These are phyloP conservation scores for Debaryomycetaceae sp. DNA, from an alignment of 1,139 yeast genomes.

Conservation along the genomic window DNA sequence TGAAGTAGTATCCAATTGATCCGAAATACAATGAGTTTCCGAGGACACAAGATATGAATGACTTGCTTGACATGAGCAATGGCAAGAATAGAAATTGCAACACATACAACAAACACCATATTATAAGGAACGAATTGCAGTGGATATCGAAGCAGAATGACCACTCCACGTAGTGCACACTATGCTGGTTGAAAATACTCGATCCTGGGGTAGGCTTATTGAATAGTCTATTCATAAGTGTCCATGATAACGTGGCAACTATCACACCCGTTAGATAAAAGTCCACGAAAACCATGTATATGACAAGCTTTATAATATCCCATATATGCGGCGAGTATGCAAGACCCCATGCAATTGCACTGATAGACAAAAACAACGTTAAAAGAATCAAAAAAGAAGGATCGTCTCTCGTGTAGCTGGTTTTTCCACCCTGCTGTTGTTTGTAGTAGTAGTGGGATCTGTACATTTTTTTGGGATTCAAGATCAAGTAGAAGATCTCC, in stretches of 20 bases:
- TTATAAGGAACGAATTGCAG: slow-evolving; percentile 79
- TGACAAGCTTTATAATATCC: slow-evolving; percentile 59
- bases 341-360: slow-evolving; percentile 90
- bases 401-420: slow-evolving; percentile 79
- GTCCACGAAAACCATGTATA: slow-evolving; percentile 84
- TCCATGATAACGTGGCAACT: slow-evolving; percentile 72
- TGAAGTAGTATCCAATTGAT: slow-evolving; percentile 70
- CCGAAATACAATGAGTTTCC: slow-evolving; percentile 78
- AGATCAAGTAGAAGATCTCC: slow-evolving; percentile 76
- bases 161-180: slow-evolving; percentile 74
- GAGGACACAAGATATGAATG: slow-evolving; percentile 57
- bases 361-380: slow-evolving; percentile 58
- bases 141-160: slow-evolving; percentile 93
- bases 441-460: slow-evolving; percentile 74
- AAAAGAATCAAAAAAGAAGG: slow-evolving; percentile 80
- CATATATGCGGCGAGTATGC: slow-evolving; percentile 66
- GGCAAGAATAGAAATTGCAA: slow-evolving; percentile 78
- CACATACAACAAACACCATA: slow-evolving; percentile 77
- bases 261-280: slow-evolving; percentile 69
- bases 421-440: slow-evolving; percentile 25
- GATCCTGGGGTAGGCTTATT: slow-evolving; percentile 37
- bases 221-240: slow-evolving; percentile 63
- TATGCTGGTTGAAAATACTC: slow-evolving; percentile 21
- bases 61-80: slow-evolving; percentile 57
- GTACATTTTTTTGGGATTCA: slow-evolving; percentile 79